Base-by-base conservation (phyloP, 2,329 filamentous ascomycete species). In the Trematosphaeria pertusa region DNA sequence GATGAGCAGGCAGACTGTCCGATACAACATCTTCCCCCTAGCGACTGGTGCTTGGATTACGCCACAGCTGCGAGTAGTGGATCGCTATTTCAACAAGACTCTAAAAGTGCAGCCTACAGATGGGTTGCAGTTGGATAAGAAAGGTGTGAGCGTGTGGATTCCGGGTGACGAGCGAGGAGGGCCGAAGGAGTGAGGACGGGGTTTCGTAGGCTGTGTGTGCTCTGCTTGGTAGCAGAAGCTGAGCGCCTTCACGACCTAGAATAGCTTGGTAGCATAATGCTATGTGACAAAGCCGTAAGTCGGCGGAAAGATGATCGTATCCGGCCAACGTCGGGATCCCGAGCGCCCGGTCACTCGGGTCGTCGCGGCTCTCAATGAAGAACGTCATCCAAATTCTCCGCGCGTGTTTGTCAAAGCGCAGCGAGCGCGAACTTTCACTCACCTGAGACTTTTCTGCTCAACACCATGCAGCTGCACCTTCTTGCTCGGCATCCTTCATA, bases 51-150 rank as follows among this genome's bases (percentile, higher is more conserved):
- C 78, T 21, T 96, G 88, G 84, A 82, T 93, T 46, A 80, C 78
- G 39, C 90, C 91, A 2, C 82, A 82, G 30, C 74, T 96, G 52
- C 84, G 87, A 52, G 90, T 97, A 30, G 81, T 89, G 51, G 93
- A 96, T 75, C 87, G 88, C 61, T 96, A 96, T 63, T 97, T 96
- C 72, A 91, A 96, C 69, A 96, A 97, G 78, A 86, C 88, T 32
- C 72, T 97, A 50, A 85, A 87, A 53, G 86, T 96, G 18, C 84
- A 91, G 49, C 86, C 90, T 2, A 93, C 89, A 0, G 88, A 87
- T 64, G 88, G 86, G 17, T 87, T 79, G 71, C 75, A 73, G 51
- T 69, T 63, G 50, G 81, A 84, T 49, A 83, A 82, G 67, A 81
- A 79, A 50, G 79, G 78, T 0, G 59, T 78, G 1, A 62, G 64